phyloP scores from a whole-genome alignment of 148 eudicot species.

The Bassia scoparia region DNA sequence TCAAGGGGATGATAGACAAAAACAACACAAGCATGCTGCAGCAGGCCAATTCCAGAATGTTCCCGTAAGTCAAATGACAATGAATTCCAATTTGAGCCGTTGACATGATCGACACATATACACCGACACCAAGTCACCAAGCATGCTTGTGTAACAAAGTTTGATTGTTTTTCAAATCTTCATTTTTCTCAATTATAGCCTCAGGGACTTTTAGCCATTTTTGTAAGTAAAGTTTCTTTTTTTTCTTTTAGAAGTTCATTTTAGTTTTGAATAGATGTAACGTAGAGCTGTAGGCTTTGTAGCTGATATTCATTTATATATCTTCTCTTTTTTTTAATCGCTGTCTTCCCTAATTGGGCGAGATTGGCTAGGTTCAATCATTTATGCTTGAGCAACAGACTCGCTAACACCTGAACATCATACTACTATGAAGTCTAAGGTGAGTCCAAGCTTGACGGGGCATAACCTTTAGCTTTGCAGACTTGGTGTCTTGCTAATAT shows the following conservation, averaged over 20 bases:
- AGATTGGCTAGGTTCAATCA: neutral
- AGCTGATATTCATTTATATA: constrained; percentile 4
- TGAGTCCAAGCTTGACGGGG: neutral
- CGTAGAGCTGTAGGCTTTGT: constrained; percentile 20
- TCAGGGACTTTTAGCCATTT: constrained; percentile 19
- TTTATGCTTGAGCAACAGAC: neutral
- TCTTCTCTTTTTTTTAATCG: neutral
- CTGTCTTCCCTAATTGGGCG: neutral
- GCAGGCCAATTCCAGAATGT: constrained; percentile 17
- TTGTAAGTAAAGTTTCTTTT: constrained; percentile 26
- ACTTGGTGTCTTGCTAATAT: too few relatives aligned
- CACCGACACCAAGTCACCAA: constrained; percentile 5
- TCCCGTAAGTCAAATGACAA: constrained; percentile 34
- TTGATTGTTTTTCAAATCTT: constrained; percentile 6
- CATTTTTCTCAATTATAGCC: constrained; percentile 12
- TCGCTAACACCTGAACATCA: too few relatives aligned
- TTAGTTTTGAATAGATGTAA: constrained; percentile 12
- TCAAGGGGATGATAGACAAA: constrained; percentile 44
- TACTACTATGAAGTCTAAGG: neutral
- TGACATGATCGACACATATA: constrained; percentile 28
- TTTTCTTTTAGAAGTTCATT: neutral
- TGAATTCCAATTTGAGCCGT: constrained; percentile 35
- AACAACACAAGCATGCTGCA: constrained; percentile 40
- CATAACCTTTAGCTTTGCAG: too few relatives aligned
- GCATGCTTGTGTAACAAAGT: constrained; percentile 24